These are phyloP conservation scores for Gymnopilus junonius DNA, from an alignment of 768 basidiomycete species.

Conservation along the genomic window DNA sequence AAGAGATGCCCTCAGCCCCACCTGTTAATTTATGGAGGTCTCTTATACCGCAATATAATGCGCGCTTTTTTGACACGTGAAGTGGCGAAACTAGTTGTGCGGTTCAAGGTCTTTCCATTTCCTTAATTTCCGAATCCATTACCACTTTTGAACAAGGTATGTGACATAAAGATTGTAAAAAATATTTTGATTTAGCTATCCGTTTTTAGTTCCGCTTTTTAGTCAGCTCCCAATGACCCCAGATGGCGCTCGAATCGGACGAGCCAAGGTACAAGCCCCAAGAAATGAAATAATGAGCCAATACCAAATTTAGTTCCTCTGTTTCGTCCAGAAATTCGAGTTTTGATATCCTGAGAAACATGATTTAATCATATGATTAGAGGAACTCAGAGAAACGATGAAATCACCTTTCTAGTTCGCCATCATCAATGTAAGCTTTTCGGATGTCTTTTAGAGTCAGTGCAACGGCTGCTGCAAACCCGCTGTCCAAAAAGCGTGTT, in stretches of 20 bases:
- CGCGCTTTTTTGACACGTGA: no score
- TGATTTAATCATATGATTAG: background rate
- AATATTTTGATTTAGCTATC: background rate
- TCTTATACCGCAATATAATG: no score
- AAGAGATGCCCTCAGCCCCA: no score
- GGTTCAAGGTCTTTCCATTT: background rate
- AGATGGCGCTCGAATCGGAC: constrained; percentile 18
- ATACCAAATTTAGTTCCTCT: constrained; percentile 91
- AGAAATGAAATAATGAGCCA: constrained; percentile 87
- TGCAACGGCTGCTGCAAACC: constrained; percentile 59
- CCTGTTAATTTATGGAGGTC: no score
- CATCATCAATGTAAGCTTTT: constrained; percentile 43
- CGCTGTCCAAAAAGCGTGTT: constrained; percentile 58
- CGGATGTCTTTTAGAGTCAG: constrained; percentile 76
- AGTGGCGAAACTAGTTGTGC: no score
- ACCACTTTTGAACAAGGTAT: background rate
- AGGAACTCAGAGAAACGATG: background rate
- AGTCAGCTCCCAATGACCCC: constrained; percentile 44
- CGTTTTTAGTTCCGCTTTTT: constrained; percentile 11
- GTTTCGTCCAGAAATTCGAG: constrained; percentile 93
- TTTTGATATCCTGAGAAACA: constrained; percentile 60
- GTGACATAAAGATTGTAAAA: background rate
- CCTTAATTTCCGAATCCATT: background rate
- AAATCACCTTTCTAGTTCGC: constrained; percentile 63
- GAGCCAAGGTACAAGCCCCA: constrained; percentile 55